Evolutionary conservation across 1,284 basidiomycete genomes (phyloP).

Genomic region (Fistulinella cinereoalba): DNA sequence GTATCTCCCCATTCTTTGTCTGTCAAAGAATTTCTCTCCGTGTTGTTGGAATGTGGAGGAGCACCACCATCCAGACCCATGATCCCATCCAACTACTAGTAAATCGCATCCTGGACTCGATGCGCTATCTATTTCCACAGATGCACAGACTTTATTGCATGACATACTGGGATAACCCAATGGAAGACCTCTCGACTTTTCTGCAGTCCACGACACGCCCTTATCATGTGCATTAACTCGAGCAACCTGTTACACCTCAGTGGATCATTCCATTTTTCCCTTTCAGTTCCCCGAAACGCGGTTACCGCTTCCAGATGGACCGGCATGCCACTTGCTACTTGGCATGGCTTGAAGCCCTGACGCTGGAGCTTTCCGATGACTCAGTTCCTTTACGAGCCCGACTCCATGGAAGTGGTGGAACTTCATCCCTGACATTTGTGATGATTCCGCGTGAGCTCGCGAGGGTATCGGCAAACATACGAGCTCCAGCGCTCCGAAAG

Average conservation of each 20-base stretch:
- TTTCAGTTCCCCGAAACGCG: conserved; percentile 10
- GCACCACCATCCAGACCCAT: conserved; percentile 40
- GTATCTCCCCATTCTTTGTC: conserved; percentile 32
- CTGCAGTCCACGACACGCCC: conserved; percentile 21
- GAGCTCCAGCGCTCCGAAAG: conserved; percentile 40
- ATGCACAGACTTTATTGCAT: conserved; percentile 28
- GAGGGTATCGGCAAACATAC: conserved; percentile 42
- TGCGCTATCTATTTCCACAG: conserved; percentile 29
- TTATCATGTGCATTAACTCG: conserved; percentile 18
- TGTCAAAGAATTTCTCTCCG: conserved; percentile 36
- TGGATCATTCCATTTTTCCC: conserved; percentile 25
- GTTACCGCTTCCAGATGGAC: conserved; percentile 28
- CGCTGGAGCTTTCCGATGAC: conserved; percentile 39
- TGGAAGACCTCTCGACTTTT: conserved; percentile 20
- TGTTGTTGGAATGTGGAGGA: conserved; percentile 48
- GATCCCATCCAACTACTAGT: conserved; percentile 39
- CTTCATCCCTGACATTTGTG: conserved; percentile 42
- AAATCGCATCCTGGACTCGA: conserved; percentile 40
- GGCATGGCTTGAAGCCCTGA: conserved; percentile 40
- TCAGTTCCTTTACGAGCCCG: conserved; percentile 37
- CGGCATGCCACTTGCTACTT: conserved; percentile 32
- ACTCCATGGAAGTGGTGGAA: conserved; percentile 30
- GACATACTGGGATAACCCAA: conserved; percentile 18
- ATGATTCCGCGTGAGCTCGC: conserved; percentile 45
- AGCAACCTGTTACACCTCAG: conserved; percentile 22